Evolutionary conservation across 148 eudicot genomes (phyloP).

Genomic region (Simmondsia chinensis): DNA sequence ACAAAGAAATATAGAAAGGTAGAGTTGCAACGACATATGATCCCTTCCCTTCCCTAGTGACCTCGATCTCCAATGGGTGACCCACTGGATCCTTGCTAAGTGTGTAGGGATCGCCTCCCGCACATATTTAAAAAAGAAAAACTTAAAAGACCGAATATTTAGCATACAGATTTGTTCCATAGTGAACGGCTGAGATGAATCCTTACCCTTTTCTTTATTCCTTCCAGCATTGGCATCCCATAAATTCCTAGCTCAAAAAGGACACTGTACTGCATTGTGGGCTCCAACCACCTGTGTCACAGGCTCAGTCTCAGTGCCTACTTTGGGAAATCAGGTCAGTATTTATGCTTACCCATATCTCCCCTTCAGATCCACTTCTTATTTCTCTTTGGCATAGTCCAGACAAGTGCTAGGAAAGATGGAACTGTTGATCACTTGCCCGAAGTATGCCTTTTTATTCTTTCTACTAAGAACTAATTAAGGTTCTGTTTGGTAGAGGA

Average conservation of each 20-base stretch:
- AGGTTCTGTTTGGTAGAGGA: too few species aligned
- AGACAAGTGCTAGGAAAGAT: conserved; percentile 18
- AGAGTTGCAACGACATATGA: too few species aligned
- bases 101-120: too few species aligned
- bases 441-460: too few species aligned
- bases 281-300: conserved; percentile 13
- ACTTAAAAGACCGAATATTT: conserved; percentile 36
- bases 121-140: too few species aligned
- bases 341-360: conserved; percentile 24
- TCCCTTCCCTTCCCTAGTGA: too few species aligned
- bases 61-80: too few species aligned
- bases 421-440: conserved; percentile 19
- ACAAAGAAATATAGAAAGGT: too few species aligned
- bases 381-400: conserved; percentile 7
- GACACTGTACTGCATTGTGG: conserved; percentile 4
- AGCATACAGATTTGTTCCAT: conserved; percentile 30
- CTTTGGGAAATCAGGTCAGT: neutral
- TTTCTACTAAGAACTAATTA: too few species aligned
- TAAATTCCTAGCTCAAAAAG: conserved; percentile 6
- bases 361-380: conserved; percentile 22
- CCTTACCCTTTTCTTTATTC: neutral
- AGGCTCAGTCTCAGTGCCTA: conserved; percentile 4
- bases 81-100: too few species aligned
- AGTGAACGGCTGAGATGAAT: conserved; percentile 17
- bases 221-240: conserved; percentile 6